Evolutionary conservation across 1,284 basidiomycete genomes (phyloP).

Genomic region (Ganoderma sp.): DNA sequence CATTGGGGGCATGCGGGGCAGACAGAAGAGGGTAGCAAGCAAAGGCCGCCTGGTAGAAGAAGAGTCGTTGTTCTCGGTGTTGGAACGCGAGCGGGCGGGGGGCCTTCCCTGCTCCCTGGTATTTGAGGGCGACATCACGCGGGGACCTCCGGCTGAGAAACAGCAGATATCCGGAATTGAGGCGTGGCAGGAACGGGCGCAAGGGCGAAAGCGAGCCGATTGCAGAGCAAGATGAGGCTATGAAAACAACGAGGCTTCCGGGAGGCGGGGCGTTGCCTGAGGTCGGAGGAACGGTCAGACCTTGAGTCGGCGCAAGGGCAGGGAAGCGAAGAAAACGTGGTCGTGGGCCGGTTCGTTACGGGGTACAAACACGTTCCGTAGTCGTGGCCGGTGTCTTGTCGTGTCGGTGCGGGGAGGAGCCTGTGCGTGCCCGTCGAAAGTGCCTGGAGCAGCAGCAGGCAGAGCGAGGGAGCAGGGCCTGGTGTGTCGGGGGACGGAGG

Average conservation of each 20-base stretch:
- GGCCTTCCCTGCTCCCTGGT: conserved; percentile 35
- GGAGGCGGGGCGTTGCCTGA: conserved; percentile 26
- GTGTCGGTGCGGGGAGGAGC: conserved; percentile 13
- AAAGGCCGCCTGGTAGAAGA: conserved; percentile 33
- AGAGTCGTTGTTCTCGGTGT: conserved; percentile 28
- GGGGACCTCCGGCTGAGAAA: conserved; percentile 11
- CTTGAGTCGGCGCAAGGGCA: not conserved
- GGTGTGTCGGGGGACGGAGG: conserved; percentile 23
- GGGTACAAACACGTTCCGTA: conserved; percentile 19
- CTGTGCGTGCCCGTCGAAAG: conserved; percentile 6
- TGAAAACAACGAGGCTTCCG: conserved; percentile 39
- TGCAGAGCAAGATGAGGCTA: conserved; percentile 29
- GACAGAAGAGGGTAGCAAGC: conserved; percentile 37
- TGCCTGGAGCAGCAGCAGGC: not conserved
- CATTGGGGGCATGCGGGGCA: conserved; percentile 51
- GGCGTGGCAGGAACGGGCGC: conserved; percentile 12
- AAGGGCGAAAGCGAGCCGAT: conserved; percentile 10
- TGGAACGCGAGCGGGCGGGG: conserved; percentile 38
- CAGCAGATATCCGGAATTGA: conserved; percentile 2
- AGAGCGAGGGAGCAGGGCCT: conserved; percentile 24
- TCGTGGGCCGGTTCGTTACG: conserved; percentile 14
- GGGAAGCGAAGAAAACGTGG: conserved; percentile 25
- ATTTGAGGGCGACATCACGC: conserved; percentile 48
- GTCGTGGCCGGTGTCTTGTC: conserved; percentile 20
- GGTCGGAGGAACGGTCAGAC: not conserved